These are phyloP conservation scores for Cadophora sp. DNA, from an alignment of 2,329 filamentous ascomycete genomes.

Conservation along the genomic window DNA sequence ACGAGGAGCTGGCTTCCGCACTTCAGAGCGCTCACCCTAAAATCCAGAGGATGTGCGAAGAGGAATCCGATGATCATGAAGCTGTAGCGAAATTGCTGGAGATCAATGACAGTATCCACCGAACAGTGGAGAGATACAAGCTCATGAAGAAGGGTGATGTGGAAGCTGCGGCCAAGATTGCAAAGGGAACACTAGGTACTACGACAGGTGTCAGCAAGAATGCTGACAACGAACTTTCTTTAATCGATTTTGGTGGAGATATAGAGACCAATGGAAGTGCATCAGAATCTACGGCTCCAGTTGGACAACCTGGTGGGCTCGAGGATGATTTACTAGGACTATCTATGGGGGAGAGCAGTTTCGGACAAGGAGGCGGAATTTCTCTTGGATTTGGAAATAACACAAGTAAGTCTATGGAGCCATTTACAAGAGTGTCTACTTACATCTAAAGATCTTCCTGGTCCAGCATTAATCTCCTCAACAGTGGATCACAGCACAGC, in stretches of 20 bases:
- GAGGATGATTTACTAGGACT: slow-evolving; percentile 92
- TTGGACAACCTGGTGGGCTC: slow-evolving; percentile 64
- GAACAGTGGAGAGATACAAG: slow-evolving; percentile 94
- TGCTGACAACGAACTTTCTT: slow-evolving; percentile 78
- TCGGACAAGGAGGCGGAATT: slow-evolving; percentile 80
- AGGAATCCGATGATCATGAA: slow-evolving; percentile 96
- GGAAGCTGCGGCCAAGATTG: slow-evolving; percentile 82
- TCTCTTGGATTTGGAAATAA: slow-evolving; percentile 80
- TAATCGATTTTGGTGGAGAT: slow-evolving; percentile 87
- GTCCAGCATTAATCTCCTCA: slow-evolving; percentile 67
- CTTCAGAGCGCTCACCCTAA: slow-evolving; percentile 95
- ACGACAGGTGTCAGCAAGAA: slow-evolving; percentile 70
- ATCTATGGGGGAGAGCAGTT: slow-evolving; percentile 70
- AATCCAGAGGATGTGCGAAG: slow-evolving; percentile 99
- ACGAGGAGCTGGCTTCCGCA: slow-evolving; percentile 85
- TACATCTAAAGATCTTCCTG: slow-evolving; percentile 63
- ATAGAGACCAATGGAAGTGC: slow-evolving; percentile 62
- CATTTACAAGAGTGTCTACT: not conserved
- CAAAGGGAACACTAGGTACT: slow-evolving; percentile 77
- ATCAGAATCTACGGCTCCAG: slow-evolving; percentile 47
- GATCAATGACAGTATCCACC: slow-evolving; percentile 98
- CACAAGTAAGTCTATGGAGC: slow-evolving; percentile 57
- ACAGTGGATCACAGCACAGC: slow-evolving; percentile 66
- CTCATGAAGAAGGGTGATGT: slow-evolving; percentile 94
- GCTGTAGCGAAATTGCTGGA: slow-evolving; percentile 94